A percentile compares a stretch with the other conserved stretches of the same genome.
phyloP scores from a whole-genome alignment of 2,329 filamentous ascomycete genomes.

The Pseudogymnoascus sp. region DNA sequence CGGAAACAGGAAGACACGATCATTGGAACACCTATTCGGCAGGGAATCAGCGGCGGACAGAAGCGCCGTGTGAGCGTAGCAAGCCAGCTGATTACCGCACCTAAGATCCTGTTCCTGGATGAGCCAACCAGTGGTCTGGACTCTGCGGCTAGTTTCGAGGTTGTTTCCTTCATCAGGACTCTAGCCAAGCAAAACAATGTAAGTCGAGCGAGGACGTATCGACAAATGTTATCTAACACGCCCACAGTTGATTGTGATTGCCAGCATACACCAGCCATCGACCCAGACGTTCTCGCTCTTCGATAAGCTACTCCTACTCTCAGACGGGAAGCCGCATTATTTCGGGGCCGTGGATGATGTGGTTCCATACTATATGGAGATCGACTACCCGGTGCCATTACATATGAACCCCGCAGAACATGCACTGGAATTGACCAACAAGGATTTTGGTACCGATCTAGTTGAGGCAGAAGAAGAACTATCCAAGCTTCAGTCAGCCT shows the following conservation, averaged over 20 bases:
- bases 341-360: slow-evolving; percentile 56
- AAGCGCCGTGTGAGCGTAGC: slow-evolving; percentile 49
- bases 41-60: slow-evolving; percentile 50
- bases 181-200: slow-evolving; percentile 61
- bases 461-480: slow-evolving; percentile 41
- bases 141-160: slow-evolving; percentile 62
- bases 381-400: slow-evolving; percentile 55
- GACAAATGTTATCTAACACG: slow-evolving; percentile 19
- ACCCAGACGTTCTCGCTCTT: slow-evolving; percentile 73
- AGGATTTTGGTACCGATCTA: slow-evolving; percentile 56
- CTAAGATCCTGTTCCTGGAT: slow-evolving; percentile 45
- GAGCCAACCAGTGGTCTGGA: slow-evolving; percentile 49
- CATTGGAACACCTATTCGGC: slow-evolving; percentile 66
- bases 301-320: slow-evolving; percentile 69
- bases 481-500: slow-evolving; percentile 45
- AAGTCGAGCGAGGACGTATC: slow-evolving; percentile 23
- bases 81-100: slow-evolving; percentile 48
- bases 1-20: slow-evolving; percentile 58
- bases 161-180: slow-evolving; percentile 61
- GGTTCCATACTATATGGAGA: slow-evolving; percentile 51
- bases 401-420: slow-evolving; percentile 76
- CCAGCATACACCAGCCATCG: slow-evolving; percentile 80
- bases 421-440: slow-evolving; percentile 70
- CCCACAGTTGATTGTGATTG: slow-evolving; percentile 62
- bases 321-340: slow-evolving; percentile 62